These are phyloP conservation scores for Globisporangium apiculatum DNA, from an alignment of 352 stramenopile genomes.

Conservation along the genomic window DNA sequence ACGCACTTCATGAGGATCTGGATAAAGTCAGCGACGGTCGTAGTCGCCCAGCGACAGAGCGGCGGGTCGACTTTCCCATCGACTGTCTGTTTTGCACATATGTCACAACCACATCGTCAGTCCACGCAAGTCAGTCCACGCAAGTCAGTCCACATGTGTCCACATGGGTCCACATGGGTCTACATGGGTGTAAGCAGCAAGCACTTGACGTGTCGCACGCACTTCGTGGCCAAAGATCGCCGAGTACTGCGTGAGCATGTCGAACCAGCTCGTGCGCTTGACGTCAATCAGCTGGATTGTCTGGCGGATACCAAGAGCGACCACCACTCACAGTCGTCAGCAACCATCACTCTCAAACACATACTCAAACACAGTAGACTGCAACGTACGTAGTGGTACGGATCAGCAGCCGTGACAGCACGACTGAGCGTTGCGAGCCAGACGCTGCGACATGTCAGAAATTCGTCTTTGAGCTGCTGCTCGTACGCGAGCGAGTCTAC, in stretches of 20 bases:
- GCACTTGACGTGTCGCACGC: background rate
- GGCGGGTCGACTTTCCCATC: slow-evolving; percentile 75
- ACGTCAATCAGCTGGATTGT: slow-evolving; percentile 84
- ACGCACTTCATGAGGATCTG: slow-evolving; percentile 72
- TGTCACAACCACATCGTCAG: background rate
- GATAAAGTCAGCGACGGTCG: slow-evolving; percentile 74
- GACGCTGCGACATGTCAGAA: slow-evolving; percentile 65
- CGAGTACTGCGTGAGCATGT: slow-evolving; percentile 89
- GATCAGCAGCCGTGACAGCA: slow-evolving; percentile 44
- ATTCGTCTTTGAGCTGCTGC: slow-evolving; percentile 78
- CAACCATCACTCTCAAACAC: no score
- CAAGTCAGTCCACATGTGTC: no score
- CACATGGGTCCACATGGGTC: no score
- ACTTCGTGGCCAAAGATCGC: slow-evolving; percentile 85
- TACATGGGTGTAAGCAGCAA: no score
- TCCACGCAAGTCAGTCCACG: background rate
- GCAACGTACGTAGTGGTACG: slow-evolving; percentile 77
- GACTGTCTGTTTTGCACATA: slow-evolving; percentile 28
- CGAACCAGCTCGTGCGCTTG: slow-evolving; percentile 87
- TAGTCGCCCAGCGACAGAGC: slow-evolving; percentile 74
- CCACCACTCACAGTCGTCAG: no score
- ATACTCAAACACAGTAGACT: background rate
- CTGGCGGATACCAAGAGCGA: slow-evolving; percentile 15
- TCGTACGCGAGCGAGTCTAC: slow-evolving; percentile 60
- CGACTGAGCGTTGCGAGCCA: slow-evolving; percentile 66